Percentiles rank a stretch among this genome's conserved stretches.
Conservation (phyloP, 495 filamentous ascomycete genomes). For the Melanomma pulvis-pyrius region DNA sequence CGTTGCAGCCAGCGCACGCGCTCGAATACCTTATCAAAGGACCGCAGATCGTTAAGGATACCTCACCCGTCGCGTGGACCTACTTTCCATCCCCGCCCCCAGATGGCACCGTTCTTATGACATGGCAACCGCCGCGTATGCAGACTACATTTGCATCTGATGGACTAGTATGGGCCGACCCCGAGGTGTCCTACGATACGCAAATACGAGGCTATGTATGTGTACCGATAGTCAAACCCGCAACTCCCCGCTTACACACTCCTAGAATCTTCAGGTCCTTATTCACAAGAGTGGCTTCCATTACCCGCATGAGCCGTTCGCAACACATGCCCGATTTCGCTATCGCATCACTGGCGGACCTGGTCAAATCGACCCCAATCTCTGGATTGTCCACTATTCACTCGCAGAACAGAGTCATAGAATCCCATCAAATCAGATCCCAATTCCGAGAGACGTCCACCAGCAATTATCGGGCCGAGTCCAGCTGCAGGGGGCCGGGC, state of each 20-base stretch:
- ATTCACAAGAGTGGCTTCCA: conserved; percentile 77
- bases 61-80: conserved; percentile 84
- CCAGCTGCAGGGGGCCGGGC: conserved; percentile 75
- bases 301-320: conserved; percentile 64
- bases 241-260: conserved; percentile 6
- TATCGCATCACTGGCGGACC: conserved; percentile 75
- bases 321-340: conserved; percentile 75
- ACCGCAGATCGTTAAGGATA: conserved; percentile 75
- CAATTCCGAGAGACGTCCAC: conserved; percentile 60
- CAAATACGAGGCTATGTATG: conserved; percentile 79
- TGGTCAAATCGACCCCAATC: conserved; percentile 71
- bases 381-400: conserved; percentile 95
- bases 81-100: conserved; percentile 74
- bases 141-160: conserved; percentile 75
- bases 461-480: conserved; percentile 63
- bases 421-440: conserved; percentile 66
- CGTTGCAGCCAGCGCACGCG: conserved; percentile 68
- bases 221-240: conserved; percentile 10
- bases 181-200: conserved; percentile 69
- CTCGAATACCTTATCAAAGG: conserved; percentile 77
- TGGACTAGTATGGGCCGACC: conserved; percentile 86
- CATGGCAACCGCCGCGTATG: conserved; percentile 77
- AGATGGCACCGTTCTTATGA: conserved; percentile 79
- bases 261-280: conserved; percentile 76
- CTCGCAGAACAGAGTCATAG: conserved; percentile 71